These are phyloP conservation scores for Trichophyton verrucosum DNA, from an alignment of 2,329 filamentous ascomycete species.

Conservation along the genomic window DNA sequence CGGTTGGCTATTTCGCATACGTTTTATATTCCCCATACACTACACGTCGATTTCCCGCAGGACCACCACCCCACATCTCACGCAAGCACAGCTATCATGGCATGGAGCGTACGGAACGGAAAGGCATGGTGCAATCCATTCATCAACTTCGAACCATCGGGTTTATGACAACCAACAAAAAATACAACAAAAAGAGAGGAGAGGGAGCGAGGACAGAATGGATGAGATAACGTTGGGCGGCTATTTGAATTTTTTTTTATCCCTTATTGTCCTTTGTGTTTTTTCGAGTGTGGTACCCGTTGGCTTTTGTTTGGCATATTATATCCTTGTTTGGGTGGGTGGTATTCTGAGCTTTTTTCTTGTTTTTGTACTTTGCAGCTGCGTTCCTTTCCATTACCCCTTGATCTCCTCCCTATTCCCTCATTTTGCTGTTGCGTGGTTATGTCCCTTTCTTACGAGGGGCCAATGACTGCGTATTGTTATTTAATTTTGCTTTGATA, in stretches of 20 bases:
- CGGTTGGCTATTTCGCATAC: not conserved
- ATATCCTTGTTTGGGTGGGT: slow-evolving; percentile 4
- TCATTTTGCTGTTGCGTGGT: not conserved
- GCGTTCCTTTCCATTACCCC: not conserved
- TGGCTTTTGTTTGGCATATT: slow-evolving; percentile 8
- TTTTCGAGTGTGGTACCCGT: slow-evolving; percentile 14
- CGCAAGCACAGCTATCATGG: not conserved
- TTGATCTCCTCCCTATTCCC: not conserved
- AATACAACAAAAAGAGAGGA: slow-evolving; percentile 1
- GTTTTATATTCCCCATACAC: slow-evolving; percentile 1
- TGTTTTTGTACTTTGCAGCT: not conserved
- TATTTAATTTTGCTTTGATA: slow-evolving; percentile 2
- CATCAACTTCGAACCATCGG: not conserved
- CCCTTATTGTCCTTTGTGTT: slow-evolving; percentile 19
- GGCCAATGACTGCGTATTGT: not conserved
- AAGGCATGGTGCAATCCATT: not conserved
- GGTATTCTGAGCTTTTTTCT: slow-evolving; percentile 5
- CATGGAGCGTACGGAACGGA: not conserved
- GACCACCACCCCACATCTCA: not conserved
- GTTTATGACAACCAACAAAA: not conserved
- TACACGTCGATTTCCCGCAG: not conserved
- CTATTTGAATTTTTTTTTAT: slow-evolving; percentile 12
- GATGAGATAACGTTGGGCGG: slow-evolving; percentile 12
- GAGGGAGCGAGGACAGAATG: slow-evolving; percentile 3
- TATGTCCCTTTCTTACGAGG: not conserved